A percentile compares a stretch with the other conserved stretches of the same genome.
phyloP scores from a whole-genome alignment of 257 asterid species.

The Jasminum sambac region DNA sequence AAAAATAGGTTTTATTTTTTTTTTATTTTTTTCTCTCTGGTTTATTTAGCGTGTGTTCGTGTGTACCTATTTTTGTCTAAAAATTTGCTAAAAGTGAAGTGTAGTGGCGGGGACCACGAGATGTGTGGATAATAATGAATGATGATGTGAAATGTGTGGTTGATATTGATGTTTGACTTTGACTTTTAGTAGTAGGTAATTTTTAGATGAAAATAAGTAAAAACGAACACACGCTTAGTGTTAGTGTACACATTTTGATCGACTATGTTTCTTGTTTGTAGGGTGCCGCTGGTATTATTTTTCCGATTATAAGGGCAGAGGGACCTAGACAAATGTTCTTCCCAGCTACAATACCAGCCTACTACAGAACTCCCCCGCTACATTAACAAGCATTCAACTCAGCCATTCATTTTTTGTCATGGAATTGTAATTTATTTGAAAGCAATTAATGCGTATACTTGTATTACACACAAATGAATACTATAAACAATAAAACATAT shows the following conservation, averaged over 20 bases:
- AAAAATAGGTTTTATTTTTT: not conserved
- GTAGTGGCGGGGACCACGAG: too few species aligned
- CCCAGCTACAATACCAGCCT: constrained; percentile 75
- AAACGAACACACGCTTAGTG: too few species aligned
- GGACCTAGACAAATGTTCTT: constrained; percentile 78
- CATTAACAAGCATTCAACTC: constrained; percentile 9
- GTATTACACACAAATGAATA: not conserved
- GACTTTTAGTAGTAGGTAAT: too few species aligned
- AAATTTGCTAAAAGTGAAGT: too few species aligned
- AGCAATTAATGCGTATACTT: not conserved
- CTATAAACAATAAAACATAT: too few species aligned
- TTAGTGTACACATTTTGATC: not conserved
- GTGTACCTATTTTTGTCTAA: too few species aligned
- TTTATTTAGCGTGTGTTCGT: too few species aligned
- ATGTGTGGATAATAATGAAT: too few species aligned
- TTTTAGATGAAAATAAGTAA: too few species aligned
- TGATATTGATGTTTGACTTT: too few species aligned
- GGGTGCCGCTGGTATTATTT: constrained; percentile 71
- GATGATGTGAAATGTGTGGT: too few species aligned
- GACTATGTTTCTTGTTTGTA: constrained; percentile 8
- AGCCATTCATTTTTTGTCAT: constrained; percentile 15
- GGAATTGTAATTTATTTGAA: not conserved
- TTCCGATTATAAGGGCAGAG: constrained; percentile 71
- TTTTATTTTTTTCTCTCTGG: not conserved
- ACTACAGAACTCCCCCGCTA: constrained; percentile 60